Percentiles rank a stretch among this genome's conserved stretches.
Evolutionary conservation across 2,329 filamentous ascomycete species (phyloP).

Genomic region (Penicillium sp.): DNA sequence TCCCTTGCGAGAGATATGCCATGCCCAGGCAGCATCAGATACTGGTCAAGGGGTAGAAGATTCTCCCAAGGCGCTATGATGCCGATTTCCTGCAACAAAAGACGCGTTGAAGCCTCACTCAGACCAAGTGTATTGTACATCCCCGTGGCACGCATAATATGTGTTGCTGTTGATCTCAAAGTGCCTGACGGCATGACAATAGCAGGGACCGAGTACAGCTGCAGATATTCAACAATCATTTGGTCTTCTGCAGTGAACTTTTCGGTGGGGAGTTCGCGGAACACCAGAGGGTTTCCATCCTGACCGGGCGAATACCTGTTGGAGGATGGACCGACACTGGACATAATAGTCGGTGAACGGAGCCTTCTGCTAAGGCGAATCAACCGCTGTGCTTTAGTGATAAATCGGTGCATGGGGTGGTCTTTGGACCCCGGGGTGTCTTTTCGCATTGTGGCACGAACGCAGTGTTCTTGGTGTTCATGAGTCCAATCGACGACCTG

Average conservation of each 20-base stretch:
- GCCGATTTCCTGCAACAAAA: slow-evolving; percentile 63
- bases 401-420: slow-evolving; percentile 45
- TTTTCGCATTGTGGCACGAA: slow-evolving; percentile 30
- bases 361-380: slow-evolving; percentile 44
- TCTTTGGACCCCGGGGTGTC: slow-evolving; percentile 25
- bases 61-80: slow-evolving; percentile 61
- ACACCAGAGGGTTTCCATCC: slow-evolving; percentile 29
- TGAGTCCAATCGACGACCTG: slow-evolving; percentile 58
- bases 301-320: slow-evolving; percentile 30
- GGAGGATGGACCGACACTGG: slow-evolving; percentile 44
- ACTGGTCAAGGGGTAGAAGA: slow-evolving; percentile 51
- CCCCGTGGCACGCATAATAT: slow-evolving; percentile 57
- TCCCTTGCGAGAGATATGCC: slow-evolving; percentile 34
- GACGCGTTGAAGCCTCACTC: slow-evolving; percentile 40
- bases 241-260: slow-evolving; percentile 52
- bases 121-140: slow-evolving; percentile 52
- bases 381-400: slow-evolving; percentile 46
- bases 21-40: slow-evolving; percentile 53
- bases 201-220: slow-evolving; percentile 51
- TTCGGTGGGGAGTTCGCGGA: slow-evolving; percentile 36
- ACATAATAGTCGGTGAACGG: slow-evolving; percentile 45
- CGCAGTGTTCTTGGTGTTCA: slow-evolving; percentile 46
- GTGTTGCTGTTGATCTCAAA: slow-evolving; percentile 52
- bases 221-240: slow-evolving; percentile 57
- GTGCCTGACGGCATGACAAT: slow-evolving; percentile 41